Evolutionary conservation across 2,329 filamentous ascomycete species (phyloP).

Genomic region (Hypoxylon sp.): DNA sequence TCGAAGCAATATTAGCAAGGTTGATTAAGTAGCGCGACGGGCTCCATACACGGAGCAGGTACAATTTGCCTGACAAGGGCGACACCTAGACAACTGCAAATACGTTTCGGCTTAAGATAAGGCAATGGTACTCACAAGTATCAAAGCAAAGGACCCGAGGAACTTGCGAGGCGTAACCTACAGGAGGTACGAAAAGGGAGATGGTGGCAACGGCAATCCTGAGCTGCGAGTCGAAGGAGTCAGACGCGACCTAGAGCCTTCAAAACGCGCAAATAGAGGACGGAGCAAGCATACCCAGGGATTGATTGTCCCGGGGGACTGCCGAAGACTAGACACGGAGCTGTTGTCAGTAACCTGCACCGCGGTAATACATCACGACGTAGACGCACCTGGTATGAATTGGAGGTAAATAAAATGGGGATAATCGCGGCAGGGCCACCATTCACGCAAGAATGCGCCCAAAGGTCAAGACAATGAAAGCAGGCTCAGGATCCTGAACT

Average conservation of each 20-base stretch:
- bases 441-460: conserved; percentile 27
- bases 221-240: conserved; percentile 1
- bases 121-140: conserved; percentile 1
- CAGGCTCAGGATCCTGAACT: conserved; percentile 1
- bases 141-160: background rate
- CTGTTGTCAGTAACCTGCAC: conserved; percentile 17
- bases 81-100: background rate
- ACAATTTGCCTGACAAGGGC: background rate
- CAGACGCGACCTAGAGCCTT: conserved; percentile 10
- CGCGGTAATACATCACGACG: background rate
- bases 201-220: background rate
- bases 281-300: conserved; percentile 18
- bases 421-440: conserved; percentile 12
- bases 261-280: conserved; percentile 1
- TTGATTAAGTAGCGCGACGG: background rate
- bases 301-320: background rate
- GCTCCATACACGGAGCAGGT: background rate
- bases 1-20: background rate
- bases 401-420: conserved; percentile 1
- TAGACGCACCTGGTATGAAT: conserved; percentile 23
- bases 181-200: background rate
- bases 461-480: conserved; percentile 12
- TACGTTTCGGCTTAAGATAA: background rate
- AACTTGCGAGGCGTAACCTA: background rate
- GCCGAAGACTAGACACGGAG: conserved; percentile 6